Percentiles rank a stretch among this genome's conserved stretches.
Conservation (phyloP, 331 rosid species). For the Cydonia oblonga region DNA sequence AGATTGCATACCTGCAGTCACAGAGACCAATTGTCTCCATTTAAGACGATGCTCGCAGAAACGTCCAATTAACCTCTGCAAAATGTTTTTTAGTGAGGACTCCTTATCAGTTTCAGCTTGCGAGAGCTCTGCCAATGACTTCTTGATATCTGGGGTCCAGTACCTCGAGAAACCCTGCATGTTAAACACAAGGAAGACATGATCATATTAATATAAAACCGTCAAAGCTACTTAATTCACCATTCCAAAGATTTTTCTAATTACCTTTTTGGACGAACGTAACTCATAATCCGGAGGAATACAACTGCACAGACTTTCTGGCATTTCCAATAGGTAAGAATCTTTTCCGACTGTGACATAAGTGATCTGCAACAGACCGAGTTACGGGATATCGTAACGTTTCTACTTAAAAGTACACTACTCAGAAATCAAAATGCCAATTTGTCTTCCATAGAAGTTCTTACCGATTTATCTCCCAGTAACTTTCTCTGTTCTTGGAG, state of each 20-base stretch:
- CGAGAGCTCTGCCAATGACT: slow-evolving; percentile 47
- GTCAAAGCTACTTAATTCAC: neutral
- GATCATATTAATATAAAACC: neutral
- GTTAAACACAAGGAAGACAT: slow-evolving; percentile 11
- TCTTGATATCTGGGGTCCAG: slow-evolving; percentile 80
- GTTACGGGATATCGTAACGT: no score
- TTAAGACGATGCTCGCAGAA: slow-evolving; percentile 67
- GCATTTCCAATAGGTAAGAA: slow-evolving; percentile 78
- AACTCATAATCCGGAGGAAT: slow-evolving; percentile 65
- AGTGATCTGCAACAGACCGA: slow-evolving; percentile 35
- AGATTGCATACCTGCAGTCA: slow-evolving; percentile 55
- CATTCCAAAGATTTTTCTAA: neutral
- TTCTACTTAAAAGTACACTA: neutral
- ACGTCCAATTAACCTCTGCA: slow-evolving; percentile 64
- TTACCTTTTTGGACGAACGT: slow-evolving; percentile 78
- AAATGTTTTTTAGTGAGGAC: slow-evolving; percentile 56
- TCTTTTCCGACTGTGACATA: slow-evolving; percentile 79
- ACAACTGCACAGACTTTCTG: slow-evolving; percentile 49
- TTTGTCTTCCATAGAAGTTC: slow-evolving; percentile 5
- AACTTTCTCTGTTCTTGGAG: slow-evolving; percentile 60
- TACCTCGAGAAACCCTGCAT: slow-evolving; percentile 85
- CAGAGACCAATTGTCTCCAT: slow-evolving; percentile 81
- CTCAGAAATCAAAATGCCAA: slow-evolving; percentile 10
- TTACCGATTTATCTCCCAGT: slow-evolving; percentile 57
- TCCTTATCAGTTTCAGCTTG: slow-evolving; percentile 74